Conservation (phyloP, 1,139 yeast genomes). For the Candida sanyaensis region DNA sequence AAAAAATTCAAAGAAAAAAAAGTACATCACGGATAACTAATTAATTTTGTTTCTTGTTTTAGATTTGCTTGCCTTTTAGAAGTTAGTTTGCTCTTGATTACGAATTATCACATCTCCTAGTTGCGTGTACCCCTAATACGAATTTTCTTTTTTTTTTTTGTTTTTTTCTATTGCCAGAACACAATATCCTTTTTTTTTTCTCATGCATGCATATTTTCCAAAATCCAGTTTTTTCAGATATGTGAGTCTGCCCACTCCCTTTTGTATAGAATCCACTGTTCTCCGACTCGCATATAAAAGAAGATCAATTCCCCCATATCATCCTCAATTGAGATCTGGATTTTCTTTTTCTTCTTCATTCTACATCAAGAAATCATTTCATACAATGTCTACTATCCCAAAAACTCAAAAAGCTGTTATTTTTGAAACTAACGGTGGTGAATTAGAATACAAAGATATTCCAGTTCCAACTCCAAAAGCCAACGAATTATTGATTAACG, state of each 20-base stretch:
- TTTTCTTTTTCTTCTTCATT: slow-evolving; percentile 52
- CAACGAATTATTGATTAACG: slow-evolving; percentile 64
- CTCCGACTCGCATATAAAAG: slow-evolving; percentile 1
- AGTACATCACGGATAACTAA: too few species aligned
- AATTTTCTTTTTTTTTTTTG: background rate
- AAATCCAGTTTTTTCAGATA: background rate
- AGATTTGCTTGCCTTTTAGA: background rate
- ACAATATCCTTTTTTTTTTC: background rate
- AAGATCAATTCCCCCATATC: background rate
- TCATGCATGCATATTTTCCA: slow-evolving; percentile 1
- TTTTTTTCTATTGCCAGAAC: background rate
- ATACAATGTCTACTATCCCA: slow-evolving; percentile 24
- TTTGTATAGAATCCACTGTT: background rate
- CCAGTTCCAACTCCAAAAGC: slow-evolving; percentile 71
- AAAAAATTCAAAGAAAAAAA: too few species aligned
- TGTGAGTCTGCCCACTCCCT: slow-evolving; percentile 4
- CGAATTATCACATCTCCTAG: background rate
- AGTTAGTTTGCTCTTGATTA: background rate
- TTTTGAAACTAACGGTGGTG: slow-evolving; percentile 41
- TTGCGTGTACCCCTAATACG: background rate
- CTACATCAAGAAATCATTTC: slow-evolving; percentile 2
- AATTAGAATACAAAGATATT: slow-evolving; percentile 59
- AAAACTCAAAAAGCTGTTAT: slow-evolving; percentile 40
- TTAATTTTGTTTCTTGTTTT: too few species aligned
- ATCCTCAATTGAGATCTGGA: slow-evolving; percentile 17